Percentiles rank a stretch among this genome's conserved stretches.
Evolutionary conservation across 2,329 filamentous ascomycete genomes (phyloP).

Genomic region (Geosmithia flava): DNA sequence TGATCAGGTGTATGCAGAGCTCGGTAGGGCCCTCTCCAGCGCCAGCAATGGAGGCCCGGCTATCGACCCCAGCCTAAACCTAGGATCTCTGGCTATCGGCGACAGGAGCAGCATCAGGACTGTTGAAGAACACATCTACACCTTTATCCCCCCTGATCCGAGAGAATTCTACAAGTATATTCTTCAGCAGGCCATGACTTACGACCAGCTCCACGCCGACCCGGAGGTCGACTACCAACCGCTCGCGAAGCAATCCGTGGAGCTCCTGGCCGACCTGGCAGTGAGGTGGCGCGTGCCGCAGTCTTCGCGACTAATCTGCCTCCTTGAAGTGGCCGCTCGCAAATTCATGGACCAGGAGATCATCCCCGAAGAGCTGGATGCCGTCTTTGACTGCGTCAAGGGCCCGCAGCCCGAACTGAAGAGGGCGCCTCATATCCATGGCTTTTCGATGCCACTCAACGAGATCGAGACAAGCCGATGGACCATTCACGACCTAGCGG

Average conservation of each 20-base stretch:
- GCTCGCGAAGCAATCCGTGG: constrained; percentile 67
- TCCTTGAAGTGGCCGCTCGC: constrained; percentile 73
- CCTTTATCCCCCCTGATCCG: constrained; percentile 79
- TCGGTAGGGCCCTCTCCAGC: constrained; percentile 37
- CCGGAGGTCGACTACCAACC: constrained; percentile 35
- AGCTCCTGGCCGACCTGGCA: constrained; percentile 75
- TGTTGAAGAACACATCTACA: constrained; percentile 60
- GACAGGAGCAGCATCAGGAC: constrained; percentile 36
- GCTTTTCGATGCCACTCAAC: constrained; percentile 34
- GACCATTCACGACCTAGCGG: constrained; percentile 55
- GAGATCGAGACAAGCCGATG: constrained; percentile 49
- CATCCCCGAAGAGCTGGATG: constrained; percentile 68
- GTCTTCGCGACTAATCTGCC: constrained; percentile 65
- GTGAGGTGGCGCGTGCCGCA: constrained; percentile 82
- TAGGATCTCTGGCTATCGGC: constrained; percentile 52
- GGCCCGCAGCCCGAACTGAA: constrained; percentile 54
- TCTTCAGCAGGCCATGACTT: constrained; percentile 61
- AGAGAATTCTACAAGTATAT: constrained; percentile 75
- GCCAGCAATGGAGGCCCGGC: constrained; percentile 24
- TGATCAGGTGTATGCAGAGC: constrained; percentile 39
- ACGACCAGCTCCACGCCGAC: constrained; percentile 46
- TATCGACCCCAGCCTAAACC: constrained; percentile 56
- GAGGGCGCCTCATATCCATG: constrained; percentile 43
- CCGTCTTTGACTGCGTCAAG: constrained; percentile 73
- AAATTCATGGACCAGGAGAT: constrained; percentile 81